Evolutionary conservation across 306 rosid genomes (phyloP).

Genomic region (Vigna reflexopilosa): DNA sequence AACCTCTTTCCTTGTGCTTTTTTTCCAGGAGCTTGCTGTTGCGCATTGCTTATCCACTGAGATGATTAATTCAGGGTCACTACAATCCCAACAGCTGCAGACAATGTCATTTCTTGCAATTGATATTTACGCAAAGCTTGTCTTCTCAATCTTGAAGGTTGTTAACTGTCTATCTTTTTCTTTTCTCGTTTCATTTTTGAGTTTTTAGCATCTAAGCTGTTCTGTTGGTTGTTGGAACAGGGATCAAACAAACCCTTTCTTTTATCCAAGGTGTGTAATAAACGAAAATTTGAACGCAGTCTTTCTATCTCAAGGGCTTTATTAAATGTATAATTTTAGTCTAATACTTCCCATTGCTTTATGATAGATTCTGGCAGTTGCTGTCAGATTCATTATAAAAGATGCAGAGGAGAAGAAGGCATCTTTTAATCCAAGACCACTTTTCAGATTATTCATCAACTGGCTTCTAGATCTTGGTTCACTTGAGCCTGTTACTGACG

Average conservation of each 20-base stretch:
- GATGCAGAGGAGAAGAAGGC: constrained; percentile 93
- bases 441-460: constrained; percentile 87
- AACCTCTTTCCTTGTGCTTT: background rate
- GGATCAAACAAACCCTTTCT: constrained; percentile 76
- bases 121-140: constrained; percentile 87
- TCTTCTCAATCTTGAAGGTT: constrained; percentile 87
- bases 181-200: background rate
- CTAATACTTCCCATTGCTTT: constrained; percentile 39
- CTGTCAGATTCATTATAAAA: constrained; percentile 75
- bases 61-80: constrained; percentile 66
- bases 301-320: background rate
- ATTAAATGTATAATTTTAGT: constrained; percentile 25
- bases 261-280: constrained; percentile 73
- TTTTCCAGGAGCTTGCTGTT: constrained; percentile 78
- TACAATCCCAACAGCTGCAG: constrained; percentile 77
- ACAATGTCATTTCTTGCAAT: constrained; percentile 82
- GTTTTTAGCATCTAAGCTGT: constrained; percentile 30
- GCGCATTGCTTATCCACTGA: constrained; percentile 82
- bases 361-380: constrained; percentile 78
- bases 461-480: constrained; percentile 95
- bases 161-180: background rate
- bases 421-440: constrained; percentile 86
- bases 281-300: background rate
- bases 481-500: constrained; percentile 82
- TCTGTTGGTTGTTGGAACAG: constrained; percentile 57